These are phyloP conservation scores for Colletotrichum tabaci DNA, from an alignment of 2,329 filamentous ascomycete species.

Conservation along the genomic window DNA sequence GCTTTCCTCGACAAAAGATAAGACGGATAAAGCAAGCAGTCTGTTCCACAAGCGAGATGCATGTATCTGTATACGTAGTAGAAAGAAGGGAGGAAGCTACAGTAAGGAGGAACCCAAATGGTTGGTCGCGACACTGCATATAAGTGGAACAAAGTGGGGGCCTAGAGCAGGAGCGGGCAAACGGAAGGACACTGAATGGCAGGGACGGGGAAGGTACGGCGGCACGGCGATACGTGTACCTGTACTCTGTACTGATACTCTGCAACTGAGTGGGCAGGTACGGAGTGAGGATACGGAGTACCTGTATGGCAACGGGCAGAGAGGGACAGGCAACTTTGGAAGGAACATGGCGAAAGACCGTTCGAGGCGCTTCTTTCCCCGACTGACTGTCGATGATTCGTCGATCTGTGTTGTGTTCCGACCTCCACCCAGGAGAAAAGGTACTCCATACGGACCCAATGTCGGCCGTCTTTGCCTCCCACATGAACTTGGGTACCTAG, in stretches of 20 bases:
- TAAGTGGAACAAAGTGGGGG: background rate
- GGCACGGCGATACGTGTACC: background rate
- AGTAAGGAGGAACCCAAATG: background rate
- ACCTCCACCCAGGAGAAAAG: slow-evolving; percentile 15
- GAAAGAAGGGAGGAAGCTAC: background rate
- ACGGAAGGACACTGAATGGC: slow-evolving; percentile 1
- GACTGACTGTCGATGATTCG: slow-evolving; percentile 31
- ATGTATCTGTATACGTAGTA: too few relatives aligned
- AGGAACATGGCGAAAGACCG: background rate
- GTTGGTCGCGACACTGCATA: background rate
- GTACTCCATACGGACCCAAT: slow-evolving; percentile 19
- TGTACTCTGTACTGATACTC: too few relatives aligned
- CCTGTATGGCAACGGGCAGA: background rate
- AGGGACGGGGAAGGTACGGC: background rate
- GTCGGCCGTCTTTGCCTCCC: slow-evolving; percentile 5
- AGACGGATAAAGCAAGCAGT: slow-evolving; percentile 18
- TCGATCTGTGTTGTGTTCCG: slow-evolving; percentile 8
- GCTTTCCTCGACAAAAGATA: background rate
- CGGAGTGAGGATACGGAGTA: too few relatives aligned
- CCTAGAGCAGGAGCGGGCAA: background rate
- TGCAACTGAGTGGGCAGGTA: too few relatives aligned
- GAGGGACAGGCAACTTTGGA: background rate
- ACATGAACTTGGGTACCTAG: background rate
- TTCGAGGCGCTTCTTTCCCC: background rate
- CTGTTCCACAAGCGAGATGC: background rate